phyloP scores from a whole-genome alignment of 2,329 filamentous ascomycete species.

The Alternaria conjuncta region DNA sequence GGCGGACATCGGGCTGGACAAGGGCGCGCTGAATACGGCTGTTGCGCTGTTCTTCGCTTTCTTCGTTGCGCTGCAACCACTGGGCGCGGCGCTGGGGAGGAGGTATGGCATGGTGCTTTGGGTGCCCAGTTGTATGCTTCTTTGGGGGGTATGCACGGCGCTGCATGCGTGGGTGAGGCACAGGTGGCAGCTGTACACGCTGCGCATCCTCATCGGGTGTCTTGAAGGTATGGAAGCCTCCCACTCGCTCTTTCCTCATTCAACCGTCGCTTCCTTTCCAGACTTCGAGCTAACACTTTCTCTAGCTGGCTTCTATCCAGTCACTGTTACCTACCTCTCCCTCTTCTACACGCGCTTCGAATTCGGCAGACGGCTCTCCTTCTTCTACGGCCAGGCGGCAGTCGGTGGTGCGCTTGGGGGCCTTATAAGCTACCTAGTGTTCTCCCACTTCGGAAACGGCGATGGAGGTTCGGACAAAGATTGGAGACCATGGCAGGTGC shows the following conservation, averaged over 20 bases:
- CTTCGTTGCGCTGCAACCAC: conserved; percentile 64
- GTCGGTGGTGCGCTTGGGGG: conserved; percentile 65
- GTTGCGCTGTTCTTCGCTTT: conserved; percentile 65
- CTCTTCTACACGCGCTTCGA: conserved; percentile 66
- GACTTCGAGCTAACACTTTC: conserved; percentile 24
- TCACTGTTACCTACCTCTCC: conserved; percentile 64
- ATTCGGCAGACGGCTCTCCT: conserved; percentile 60
- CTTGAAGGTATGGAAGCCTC: conserved; percentile 49
- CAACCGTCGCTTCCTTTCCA: not conserved
- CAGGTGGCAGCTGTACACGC: conserved; percentile 55
- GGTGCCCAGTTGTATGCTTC: conserved; percentile 64
- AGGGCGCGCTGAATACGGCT: conserved; percentile 62
- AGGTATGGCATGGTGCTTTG: conserved; percentile 62
- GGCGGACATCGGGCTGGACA: conserved; percentile 58
- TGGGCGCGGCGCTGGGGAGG: conserved; percentile 63
- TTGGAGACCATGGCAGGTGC: conserved; percentile 59
- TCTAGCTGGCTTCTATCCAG: conserved; percentile 65
- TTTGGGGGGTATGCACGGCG: conserved; percentile 60
- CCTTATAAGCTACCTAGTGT: conserved; percentile 58
- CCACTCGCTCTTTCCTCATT: not conserved
- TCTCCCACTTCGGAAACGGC: conserved; percentile 49
- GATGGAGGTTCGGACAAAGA: conserved; percentile 15
- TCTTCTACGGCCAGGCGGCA: conserved; percentile 65
- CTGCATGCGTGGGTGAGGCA: conserved; percentile 55
- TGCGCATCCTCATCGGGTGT: conserved; percentile 55